Base-by-base conservation (phyloP, 768 basidiomycete genomes). In the Pisolithus marmoratus region DNA sequence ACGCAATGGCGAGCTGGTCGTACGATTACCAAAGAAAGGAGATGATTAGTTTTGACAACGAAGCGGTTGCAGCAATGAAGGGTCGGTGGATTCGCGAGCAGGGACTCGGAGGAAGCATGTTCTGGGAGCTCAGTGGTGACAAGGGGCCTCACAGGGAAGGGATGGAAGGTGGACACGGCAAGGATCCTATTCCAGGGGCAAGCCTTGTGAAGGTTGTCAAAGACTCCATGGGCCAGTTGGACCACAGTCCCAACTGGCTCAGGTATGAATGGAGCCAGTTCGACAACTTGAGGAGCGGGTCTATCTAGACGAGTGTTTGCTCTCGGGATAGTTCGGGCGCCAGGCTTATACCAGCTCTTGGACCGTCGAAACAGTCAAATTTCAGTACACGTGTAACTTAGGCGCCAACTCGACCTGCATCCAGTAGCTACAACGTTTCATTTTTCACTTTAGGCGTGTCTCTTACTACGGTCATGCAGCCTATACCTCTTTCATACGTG, bases 71-170 rank as follows among this genome's bases (percentile, higher is more conserved):
- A 2, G 65, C 67, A 48, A 77, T 78, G 78, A 94, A 94, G 67
- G 90, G 88, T 14, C 76, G 78, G 52, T 97, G 86, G 73, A 93
- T 98, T 63, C 74, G 73, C 60, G 75, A 79, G 34, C 80, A 86
- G 62, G 80, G 81, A 0, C 71, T 98, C 4, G 90, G 89, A 6
- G 96, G 96, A 0, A 88, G 87, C 50, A 99, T 99, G 96, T 86
- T 86, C 59, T 93, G 90, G 91, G 91, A 94, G 66, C 74, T 95
- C 38, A 87, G 85, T 58, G 92, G 90, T 2, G 95, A 97, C 70
- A 91, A 92, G 65, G 81, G 81, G 1, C 70, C 71, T 5, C 59
- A 66, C 27, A 78, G 87, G 48, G 81, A 86, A 37, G 87, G 81
- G 14, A 84, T 90, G 81, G 88, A 91, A 56, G 69, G 70, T 8